phyloP scores from a whole-genome alignment of 2,329 filamentous ascomycete species.

The Phyllosticta paracitricarpa region DNA sequence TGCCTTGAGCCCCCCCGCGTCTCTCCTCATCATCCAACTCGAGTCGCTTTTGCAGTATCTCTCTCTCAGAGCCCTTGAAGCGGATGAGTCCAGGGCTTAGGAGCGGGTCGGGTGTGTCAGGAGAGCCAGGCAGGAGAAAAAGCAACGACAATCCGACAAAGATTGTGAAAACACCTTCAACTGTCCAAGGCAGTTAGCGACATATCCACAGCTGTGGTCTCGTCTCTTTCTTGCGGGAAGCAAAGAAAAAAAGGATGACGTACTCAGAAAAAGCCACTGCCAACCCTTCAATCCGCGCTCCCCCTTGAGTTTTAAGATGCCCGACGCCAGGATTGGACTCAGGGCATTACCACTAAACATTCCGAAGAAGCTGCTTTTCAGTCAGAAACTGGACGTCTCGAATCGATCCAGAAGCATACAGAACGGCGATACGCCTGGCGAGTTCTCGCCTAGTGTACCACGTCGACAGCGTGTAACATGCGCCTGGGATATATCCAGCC shows the following conservation, averaged over 20 bases:
- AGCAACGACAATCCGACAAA: slow-evolving; percentile 30
- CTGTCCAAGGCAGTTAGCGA: slow-evolving; percentile 15
- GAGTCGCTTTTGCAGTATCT: slow-evolving; percentile 27
- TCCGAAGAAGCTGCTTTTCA: slow-evolving; percentile 35
- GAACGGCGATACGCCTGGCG: slow-evolving; percentile 38
- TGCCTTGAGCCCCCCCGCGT: slow-evolving; percentile 23
- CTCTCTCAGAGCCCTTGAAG: slow-evolving; percentile 26
- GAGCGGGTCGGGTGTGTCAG: slow-evolving; percentile 31
- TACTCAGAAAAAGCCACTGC: slow-evolving; percentile 44
- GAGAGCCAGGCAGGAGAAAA: slow-evolving; percentile 35
- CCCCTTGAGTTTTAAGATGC: slow-evolving; percentile 37
- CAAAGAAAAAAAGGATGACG: slow-evolving; percentile 4
- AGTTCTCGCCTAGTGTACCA: slow-evolving; percentile 42
- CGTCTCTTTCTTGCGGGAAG: background rate
- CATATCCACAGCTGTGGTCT: background rate
- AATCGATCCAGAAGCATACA: slow-evolving; percentile 16
- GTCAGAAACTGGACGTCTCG: background rate
- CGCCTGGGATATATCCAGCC: slow-evolving; percentile 43
- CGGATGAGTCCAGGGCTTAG: slow-evolving; percentile 30
- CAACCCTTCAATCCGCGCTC: slow-evolving; percentile 35
- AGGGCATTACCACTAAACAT: slow-evolving; percentile 44
- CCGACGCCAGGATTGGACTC: slow-evolving; percentile 40
- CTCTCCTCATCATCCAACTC: slow-evolving; percentile 25
- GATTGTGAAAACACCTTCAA: slow-evolving; percentile 38
- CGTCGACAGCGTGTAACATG: slow-evolving; percentile 42